These are phyloP conservation scores for Colletotrichum cordylinicola DNA, from an alignment of 2,329 filamentous ascomycete species.

Conservation along the genomic window DNA sequence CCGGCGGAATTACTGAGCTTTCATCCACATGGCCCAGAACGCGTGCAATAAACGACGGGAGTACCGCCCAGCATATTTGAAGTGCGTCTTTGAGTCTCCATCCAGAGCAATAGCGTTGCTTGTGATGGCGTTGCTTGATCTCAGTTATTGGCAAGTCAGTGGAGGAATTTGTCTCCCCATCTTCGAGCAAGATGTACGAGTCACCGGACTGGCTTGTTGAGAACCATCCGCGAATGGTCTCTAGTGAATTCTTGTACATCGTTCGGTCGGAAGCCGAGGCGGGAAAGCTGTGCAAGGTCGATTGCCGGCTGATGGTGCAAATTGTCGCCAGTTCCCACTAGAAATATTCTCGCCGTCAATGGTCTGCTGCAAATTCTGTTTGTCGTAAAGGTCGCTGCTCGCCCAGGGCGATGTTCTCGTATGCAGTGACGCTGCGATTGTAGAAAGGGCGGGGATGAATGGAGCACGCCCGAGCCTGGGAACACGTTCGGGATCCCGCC, in stretches of 20 bases:
- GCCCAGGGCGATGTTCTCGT: neutral
- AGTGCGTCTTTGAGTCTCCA: neutral
- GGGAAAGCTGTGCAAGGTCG: neutral
- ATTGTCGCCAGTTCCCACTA: neutral
- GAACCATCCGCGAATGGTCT: neutral
- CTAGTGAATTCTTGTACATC: neutral
- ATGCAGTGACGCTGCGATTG: neutral
- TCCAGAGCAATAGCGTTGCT: neutral
- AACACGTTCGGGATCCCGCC: neutral
- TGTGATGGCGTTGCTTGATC: neutral
- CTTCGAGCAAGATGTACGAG: neutral
- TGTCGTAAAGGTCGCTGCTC: neutral
- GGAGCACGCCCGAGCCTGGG: neutral
- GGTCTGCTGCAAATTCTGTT: neutral
- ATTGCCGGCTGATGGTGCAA: neutral
- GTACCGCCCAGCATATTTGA: neutral
- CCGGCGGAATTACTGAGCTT: neutral
- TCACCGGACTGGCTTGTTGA: neutral
- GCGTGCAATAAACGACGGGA: constrained; percentile 3
- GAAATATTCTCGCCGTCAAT: neutral
- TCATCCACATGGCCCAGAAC: neutral
- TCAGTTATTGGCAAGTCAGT: neutral
- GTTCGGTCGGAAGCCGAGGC: neutral
- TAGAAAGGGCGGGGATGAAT: neutral
- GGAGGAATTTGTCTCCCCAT: neutral